Evolutionary conservation across 805 yeast genomes (phyloP).

Genomic region (Candida incommunis): DNA sequence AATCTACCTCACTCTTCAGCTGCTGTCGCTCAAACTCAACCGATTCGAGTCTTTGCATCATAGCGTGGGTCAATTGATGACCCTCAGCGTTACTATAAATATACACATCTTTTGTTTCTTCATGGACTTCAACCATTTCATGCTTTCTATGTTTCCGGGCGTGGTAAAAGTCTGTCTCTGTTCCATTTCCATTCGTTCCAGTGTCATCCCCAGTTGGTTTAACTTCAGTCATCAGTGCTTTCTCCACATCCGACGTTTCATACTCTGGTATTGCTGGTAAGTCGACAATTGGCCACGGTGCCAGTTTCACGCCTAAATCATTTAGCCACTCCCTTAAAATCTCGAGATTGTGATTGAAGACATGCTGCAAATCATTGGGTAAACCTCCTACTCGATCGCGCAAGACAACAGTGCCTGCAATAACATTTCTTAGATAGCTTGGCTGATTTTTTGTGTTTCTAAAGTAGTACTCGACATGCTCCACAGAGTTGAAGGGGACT

Average conservation of each 20-base stretch:
- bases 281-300: conserved; percentile 70
- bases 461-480: conserved; percentile 56
- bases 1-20: conserved; percentile 34
- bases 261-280: conserved; percentile 48
- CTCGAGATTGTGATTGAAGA: conserved; percentile 50
- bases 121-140: conserved; percentile 14
- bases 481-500: conserved; percentile 68
- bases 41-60: conserved; percentile 41
- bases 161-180: conserved; percentile 5
- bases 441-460: conserved; percentile 19
- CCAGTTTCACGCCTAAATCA: conserved; percentile 18
- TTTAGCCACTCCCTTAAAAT: conserved; percentile 52
- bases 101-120: background rate
- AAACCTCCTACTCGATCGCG: conserved; percentile 71
- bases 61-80: conserved; percentile 39
- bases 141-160: conserved; percentile 6
- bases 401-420: conserved; percentile 71
- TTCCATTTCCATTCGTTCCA: conserved; percentile 2
- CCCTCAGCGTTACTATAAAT: conserved; percentile 5
- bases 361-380: conserved; percentile 67
- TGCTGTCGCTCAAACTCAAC: conserved; percentile 29
- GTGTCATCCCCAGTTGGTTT: conserved; percentile 10
- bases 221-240: conserved; percentile 51
- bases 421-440: conserved; percentile 40
- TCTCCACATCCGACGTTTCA: conserved; percentile 64